Evolutionary conservation across 352 stramenopile species (phyloP), one percentile per base, ranked within the genome.

Genomic region (Phytophthora brassicae): DNA sequence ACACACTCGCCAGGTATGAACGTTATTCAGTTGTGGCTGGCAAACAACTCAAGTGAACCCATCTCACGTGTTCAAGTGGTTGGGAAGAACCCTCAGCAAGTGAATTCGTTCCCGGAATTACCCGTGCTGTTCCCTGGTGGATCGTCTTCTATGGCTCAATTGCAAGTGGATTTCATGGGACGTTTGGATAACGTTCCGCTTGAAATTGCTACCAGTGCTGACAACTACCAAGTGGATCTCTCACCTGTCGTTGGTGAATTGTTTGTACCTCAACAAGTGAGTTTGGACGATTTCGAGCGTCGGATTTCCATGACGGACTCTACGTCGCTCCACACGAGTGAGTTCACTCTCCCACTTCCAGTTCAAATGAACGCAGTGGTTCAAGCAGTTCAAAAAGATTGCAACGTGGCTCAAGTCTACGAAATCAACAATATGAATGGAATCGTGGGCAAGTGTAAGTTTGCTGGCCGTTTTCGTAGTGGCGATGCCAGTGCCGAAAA

Each of bases 131-230:
- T 93, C 48, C 83, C 89, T 39, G 87, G 88, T 9, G 87, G 74
- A 11, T 82, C 75, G 6, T 75, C 78, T 14, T 85, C 77, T 2
- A 92, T 92, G 77, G 87, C 80, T 0, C 79, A 92, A 54, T 54
- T 97, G 48, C 82, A 95, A 41, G 81, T 96, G 29, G 79, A 97
- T 62, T 96, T 96, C 50, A 64, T 68, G 16, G 84, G 84, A 11
- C 72, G 74, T 22, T 60, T 94, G 0, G 86, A 95, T 47, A 75
- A 79, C 29, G 57, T 95, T 17, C 61, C 75, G n/a, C 56, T 94
- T 17, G 59, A 89, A 17, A 75, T 94, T 12, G 66, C 80, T 22
- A 81, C 79, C 6, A 83, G 72, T 46, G 71, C 77, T 1, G 72
- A 83, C 16, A 75, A 44, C 23, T 88, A 80, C 29, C 66, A 81